phyloP scores from a whole-genome alignment of 139 green algal species.

The Micromonas pusilla region DNA sequence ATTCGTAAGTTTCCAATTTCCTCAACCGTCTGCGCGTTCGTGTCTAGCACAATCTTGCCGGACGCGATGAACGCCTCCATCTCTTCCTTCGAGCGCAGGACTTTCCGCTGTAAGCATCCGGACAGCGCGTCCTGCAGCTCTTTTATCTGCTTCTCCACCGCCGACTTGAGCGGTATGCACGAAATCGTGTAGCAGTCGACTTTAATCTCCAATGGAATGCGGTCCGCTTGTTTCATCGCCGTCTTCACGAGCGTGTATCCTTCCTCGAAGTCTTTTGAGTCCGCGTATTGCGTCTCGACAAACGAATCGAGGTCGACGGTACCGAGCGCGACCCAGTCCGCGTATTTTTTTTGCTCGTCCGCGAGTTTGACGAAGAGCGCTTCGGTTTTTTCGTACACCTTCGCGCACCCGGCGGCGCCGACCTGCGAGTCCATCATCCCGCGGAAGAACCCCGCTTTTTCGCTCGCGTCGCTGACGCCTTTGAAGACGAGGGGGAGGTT shows the following conservation, averaged over 20 bases:
- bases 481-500: constrained; percentile 38
- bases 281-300: constrained; percentile 54
- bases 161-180: constrained; percentile 47
- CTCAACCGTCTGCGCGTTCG: constrained; percentile 51
- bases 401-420: constrained; percentile 41
- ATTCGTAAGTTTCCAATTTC: constrained; percentile 58
- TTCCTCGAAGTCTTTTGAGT: constrained; percentile 60
- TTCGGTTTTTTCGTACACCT: constrained; percentile 59
- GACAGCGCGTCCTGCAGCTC: constrained; percentile 55
- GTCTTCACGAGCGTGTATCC: constrained; percentile 67
- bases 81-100: constrained; percentile 51
- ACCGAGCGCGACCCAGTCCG: constrained; percentile 64
- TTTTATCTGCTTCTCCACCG: constrained; percentile 62
- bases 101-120: constrained; percentile 53
- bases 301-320: constrained; percentile 60
- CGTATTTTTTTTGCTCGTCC: constrained; percentile 56
- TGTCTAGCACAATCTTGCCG: constrained; percentile 44
- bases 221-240: constrained; percentile 47
- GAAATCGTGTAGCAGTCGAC: constrained; percentile 46
- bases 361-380: constrained; percentile 48
- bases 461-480: constrained; percentile 58
- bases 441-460: constrained; percentile 65
- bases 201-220: constrained; percentile 56
- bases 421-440: constrained; percentile 52
- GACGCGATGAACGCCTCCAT: constrained; percentile 60